phyloP scores from a whole-genome alignment of 1,139 yeast genomes.

The Geotrichum histeridarum region DNA sequence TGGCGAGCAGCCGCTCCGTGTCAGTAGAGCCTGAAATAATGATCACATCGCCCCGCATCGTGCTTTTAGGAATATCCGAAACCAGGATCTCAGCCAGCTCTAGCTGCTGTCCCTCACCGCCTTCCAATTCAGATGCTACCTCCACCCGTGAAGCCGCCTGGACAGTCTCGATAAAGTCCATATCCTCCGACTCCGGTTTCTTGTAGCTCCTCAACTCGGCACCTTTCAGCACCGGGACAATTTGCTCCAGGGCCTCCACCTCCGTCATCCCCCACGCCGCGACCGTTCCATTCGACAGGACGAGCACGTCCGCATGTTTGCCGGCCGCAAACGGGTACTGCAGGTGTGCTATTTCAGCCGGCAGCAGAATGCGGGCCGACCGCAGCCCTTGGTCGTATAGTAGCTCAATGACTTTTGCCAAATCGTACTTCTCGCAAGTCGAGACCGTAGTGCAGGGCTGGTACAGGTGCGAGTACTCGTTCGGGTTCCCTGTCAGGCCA shows the following conservation, averaged over 20 bases:
- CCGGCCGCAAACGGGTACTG: constrained; percentile 34
- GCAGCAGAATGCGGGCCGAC: constrained; percentile 48
- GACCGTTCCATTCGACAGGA: constrained; percentile 66
- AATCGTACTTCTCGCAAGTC: constrained; percentile 62
- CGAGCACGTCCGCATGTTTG: constrained; percentile 48
- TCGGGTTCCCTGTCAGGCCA: not conserved
- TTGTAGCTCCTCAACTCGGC: constrained; percentile 51
- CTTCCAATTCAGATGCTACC: too few species aligned
- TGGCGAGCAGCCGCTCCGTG: constrained; percentile 56
- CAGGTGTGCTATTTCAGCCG: constrained; percentile 61
- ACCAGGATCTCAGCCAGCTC: not conserved
- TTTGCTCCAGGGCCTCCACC: constrained; percentile 45
- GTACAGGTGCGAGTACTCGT: not conserved
- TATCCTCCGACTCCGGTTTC: constrained; percentile 69
- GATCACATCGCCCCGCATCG: constrained; percentile 64
- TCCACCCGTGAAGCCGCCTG: not conserved
- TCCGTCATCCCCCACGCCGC: constrained; percentile 73
- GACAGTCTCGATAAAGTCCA: constrained; percentile 68
- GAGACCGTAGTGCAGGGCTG: constrained; percentile 59
- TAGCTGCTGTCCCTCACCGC: not conserved
- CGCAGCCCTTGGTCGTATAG: constrained; percentile 40
- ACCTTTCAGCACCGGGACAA: constrained; percentile 43
- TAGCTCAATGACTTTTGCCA: constrained; percentile 41
- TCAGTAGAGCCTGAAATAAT: constrained; percentile 50
- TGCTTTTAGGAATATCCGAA: constrained; percentile 25